Base-by-base conservation (phyloP, 164 flowering plant genomes). In the Magnolia changhungtana region DNA sequence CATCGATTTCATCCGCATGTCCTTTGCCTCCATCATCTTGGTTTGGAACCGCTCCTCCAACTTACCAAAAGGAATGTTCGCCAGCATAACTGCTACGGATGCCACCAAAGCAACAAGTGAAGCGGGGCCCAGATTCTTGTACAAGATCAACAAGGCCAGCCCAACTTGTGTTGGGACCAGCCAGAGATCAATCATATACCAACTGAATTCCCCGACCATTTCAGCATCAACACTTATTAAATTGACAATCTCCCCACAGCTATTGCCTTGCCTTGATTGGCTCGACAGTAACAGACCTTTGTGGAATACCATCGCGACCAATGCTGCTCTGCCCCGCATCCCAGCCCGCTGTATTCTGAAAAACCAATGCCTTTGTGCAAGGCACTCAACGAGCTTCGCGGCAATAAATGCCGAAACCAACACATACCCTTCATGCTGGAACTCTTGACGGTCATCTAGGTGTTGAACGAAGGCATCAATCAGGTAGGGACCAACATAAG, bases 151-250 rank as follows among this genome's bases (percentile, higher is more conserved):
- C 76, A 92, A 74, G 23, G 92, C 95, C 67, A 92, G 55, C 27
- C 27, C 72, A 64, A 90, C 88, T 76, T 92, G 90, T 63, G 91
- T 0, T 24, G 87, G 20, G 0, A 90, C 86, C 86, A 85, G 58
- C 95, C 97, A 92, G 0, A 86, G 83, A 65, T 91, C 95, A 68
- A 91, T 94, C 87, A 92, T 71, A 65, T 84, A 88, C 89, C 88
- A 87, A 79, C 83, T 50, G 64, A 87, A 90, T 7, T 84, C 84
- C 27, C 91, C 90, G 11, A 92, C 68, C 75, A 90, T 84, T 81
- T 89, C 88, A 0, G 92, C 91, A 84, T 92, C 97, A 63, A 92
- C 91, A n/a, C 87, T 79, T 91, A 92, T 89, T 52, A 89, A 72
- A 79, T 92, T 92, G 11, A 90, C 87, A 49, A 90, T 88, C 80